phyloP scores from a whole-genome alignment of 2,329 filamentous ascomycete species.

The Cytospora mali region DNA sequence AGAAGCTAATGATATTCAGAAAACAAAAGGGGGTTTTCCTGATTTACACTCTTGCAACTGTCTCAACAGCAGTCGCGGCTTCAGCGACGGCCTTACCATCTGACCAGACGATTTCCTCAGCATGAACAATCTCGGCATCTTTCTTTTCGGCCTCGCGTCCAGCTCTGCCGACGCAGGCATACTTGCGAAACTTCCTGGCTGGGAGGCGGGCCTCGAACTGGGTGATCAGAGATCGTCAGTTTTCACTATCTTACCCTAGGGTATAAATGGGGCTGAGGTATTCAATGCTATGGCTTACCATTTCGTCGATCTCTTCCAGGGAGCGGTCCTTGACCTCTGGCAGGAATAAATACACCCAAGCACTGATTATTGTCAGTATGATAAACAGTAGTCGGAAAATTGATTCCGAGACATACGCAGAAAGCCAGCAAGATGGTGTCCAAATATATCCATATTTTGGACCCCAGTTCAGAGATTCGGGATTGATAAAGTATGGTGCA shows the following conservation, averaged over 20 bases:
- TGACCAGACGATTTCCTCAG: slow-evolving; percentile 25
- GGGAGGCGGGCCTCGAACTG: slow-evolving; percentile 43
- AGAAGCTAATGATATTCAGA: no score
- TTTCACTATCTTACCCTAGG: slow-evolving; percentile 16
- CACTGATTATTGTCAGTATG: slow-evolving; percentile 21
- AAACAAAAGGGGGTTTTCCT: background rate
- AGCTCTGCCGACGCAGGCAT: slow-evolving; percentile 35
- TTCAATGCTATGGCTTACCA: slow-evolving; percentile 41
- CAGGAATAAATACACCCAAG: slow-evolving; percentile 51
- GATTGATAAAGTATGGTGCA: slow-evolving; percentile 63
- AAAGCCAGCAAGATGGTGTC: slow-evolving; percentile 42
- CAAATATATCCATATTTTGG: slow-evolving; percentile 62
- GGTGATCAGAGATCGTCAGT: background rate
- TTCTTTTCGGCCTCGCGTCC: slow-evolving; percentile 23
- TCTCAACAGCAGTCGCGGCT: no score
- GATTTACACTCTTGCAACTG: no score
- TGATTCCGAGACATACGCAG: slow-evolving; percentile 36
- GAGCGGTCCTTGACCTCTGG: slow-evolving; percentile 57
- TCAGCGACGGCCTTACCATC: slow-evolving; percentile 17
- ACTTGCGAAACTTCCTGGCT: slow-evolving; percentile 46
- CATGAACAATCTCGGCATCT: slow-evolving; percentile 21
- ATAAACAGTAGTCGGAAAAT: no score
- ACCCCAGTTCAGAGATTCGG: slow-evolving; percentile 55
- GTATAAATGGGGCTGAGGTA: background rate
- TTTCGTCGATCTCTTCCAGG: slow-evolving; percentile 58